Conservation (phyloP, 2,329 filamentous ascomycete species). For the Cladobotryum mycophilum region DNA sequence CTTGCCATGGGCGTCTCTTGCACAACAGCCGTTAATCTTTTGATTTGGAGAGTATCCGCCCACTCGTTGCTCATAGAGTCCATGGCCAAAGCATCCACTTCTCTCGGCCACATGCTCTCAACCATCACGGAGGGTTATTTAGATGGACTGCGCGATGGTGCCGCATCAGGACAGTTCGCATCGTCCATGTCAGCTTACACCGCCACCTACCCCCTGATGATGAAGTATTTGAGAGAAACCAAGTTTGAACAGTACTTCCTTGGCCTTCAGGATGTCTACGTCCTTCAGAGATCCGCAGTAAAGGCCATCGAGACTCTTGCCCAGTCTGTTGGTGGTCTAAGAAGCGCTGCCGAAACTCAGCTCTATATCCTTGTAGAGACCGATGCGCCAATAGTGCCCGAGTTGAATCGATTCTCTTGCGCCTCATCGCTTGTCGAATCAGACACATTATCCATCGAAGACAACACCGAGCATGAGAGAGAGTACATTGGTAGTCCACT, state of each 20-base stretch:
- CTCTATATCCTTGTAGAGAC: conserved; percentile 69
- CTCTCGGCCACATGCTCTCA: conserved; percentile 70
- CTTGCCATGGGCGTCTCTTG: conserved; percentile 67
- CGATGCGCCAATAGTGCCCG: neutral
- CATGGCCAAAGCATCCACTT: conserved; percentile 64
- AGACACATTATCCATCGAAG: conserved; percentile 1
- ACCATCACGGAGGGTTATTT: conserved; percentile 74
- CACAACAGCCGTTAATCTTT: conserved; percentile 62
- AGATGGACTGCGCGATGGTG: conserved; percentile 67
- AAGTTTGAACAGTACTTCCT: conserved; percentile 78
- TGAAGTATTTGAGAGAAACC: conserved; percentile 71
- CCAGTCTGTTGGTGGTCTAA: conserved; percentile 78
- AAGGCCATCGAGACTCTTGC: conserved; percentile 74
- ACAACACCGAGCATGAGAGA: neutral
- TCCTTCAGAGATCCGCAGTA: conserved; percentile 67
- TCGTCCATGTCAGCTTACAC: conserved; percentile 54
- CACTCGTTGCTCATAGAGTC: conserved; percentile 62
- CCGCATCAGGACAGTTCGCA: conserved; percentile 55
- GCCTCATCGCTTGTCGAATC: conserved; percentile 6
- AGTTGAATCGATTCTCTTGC: conserved; percentile 1
- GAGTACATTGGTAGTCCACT: neutral
- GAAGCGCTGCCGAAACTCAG: conserved; percentile 79
- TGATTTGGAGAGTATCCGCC: conserved; percentile 70
- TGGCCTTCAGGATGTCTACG: conserved; percentile 69
- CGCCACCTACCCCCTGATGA: conserved; percentile 53